A percentile compares a stretch with the other conserved stretches of the same genome.
Conservation (phyloP, 768 basidiomycete species). For the Mycena albidolilacea region DNA sequence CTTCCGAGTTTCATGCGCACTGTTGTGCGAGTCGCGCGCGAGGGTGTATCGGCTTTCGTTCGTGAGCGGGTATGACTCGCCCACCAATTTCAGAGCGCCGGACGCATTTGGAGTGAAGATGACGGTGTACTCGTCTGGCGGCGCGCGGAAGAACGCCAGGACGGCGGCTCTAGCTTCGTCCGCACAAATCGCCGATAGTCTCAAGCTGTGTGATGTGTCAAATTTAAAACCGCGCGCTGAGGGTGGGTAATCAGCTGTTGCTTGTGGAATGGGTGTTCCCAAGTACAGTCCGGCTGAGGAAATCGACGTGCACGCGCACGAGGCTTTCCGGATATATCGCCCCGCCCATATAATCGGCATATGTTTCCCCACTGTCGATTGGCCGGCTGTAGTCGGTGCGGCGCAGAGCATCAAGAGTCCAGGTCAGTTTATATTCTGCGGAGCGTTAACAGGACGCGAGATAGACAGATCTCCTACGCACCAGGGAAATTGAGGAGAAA, state of each 20-base stretch:
- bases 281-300: slow-evolving; percentile 75
- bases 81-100: slow-evolving; percentile 84
- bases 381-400: slow-evolving; percentile 73
- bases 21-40: slow-evolving; percentile 86
- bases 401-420: slow-evolving; percentile 78
- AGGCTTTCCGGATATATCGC: slow-evolving; percentile 85
- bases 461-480: background rate
- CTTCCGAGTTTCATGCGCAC: slow-evolving; percentile 86
- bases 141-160: slow-evolving; percentile 81
- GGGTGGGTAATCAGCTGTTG: slow-evolving; percentile 67
- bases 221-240: background rate
- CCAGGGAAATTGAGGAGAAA: slow-evolving; percentile 17
- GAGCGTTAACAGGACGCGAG: background rate
- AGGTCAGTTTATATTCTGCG: slow-evolving; percentile 73
- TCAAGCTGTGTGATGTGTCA: slow-evolving; percentile 63
- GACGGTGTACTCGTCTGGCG: slow-evolving; percentile 78
- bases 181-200: slow-evolving; percentile 73
- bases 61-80: slow-evolving; percentile 83
- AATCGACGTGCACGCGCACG: slow-evolving; percentile 76
- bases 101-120: slow-evolving; percentile 88
- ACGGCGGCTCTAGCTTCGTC: slow-evolving; percentile 80
- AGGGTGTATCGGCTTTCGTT: slow-evolving; percentile 72
- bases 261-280: slow-evolving; percentile 89
- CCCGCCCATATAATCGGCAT: slow-evolving; percentile 92
- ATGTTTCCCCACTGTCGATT: slow-evolving; percentile 75